Conservation (phyloP, 441 rosid species). For the Pelargonium citronellum region DNA sequence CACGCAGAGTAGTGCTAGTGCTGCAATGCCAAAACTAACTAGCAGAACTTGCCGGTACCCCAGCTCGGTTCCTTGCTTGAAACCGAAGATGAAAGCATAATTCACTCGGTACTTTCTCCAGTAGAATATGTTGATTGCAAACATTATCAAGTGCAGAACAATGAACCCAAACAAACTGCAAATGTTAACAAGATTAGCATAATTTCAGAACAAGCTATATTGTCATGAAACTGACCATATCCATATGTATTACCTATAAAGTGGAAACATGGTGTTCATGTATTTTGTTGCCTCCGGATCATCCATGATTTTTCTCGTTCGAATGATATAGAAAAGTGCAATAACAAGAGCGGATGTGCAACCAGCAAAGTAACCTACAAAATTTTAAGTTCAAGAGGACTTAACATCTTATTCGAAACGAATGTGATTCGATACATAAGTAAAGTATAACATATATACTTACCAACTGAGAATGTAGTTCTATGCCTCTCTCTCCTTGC, state of each 20-base stretch:
- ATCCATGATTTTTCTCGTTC: conserved; percentile 37
- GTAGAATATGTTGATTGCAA: conserved; percentile 57
- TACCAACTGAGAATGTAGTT: conserved; percentile 46
- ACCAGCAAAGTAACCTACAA: conserved; percentile 59
- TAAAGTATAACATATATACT: not conserved
- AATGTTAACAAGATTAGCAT: conserved; percentile 2
- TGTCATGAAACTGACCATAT: not conserved
- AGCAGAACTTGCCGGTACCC: conserved; percentile 66
- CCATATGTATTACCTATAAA: conserved; percentile 43
- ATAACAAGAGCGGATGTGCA: conserved; percentile 52
- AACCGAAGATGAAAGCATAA: conserved; percentile 76
- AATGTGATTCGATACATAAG: not conserved
- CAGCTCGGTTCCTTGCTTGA: conserved; percentile 65
- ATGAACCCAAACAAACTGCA: conserved; percentile 67
- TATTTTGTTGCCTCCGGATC: conserved; percentile 30
- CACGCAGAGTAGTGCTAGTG: conserved; percentile 42
- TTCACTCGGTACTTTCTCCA: conserved; percentile 72
- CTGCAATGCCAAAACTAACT: conserved; percentile 47
- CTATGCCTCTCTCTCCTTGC: conserved; percentile 53
- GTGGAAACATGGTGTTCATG: conserved; percentile 76
- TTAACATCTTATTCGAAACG: not conserved
- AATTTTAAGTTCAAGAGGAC: not conserved
- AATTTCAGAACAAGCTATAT: not conserved
- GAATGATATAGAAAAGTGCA: conserved; percentile 42
- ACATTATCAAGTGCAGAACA: conserved; percentile 55